phyloP scores from a whole-genome alignment of 768 basidiomycete genomes.

The Lyophyllum shimeji region DNA sequence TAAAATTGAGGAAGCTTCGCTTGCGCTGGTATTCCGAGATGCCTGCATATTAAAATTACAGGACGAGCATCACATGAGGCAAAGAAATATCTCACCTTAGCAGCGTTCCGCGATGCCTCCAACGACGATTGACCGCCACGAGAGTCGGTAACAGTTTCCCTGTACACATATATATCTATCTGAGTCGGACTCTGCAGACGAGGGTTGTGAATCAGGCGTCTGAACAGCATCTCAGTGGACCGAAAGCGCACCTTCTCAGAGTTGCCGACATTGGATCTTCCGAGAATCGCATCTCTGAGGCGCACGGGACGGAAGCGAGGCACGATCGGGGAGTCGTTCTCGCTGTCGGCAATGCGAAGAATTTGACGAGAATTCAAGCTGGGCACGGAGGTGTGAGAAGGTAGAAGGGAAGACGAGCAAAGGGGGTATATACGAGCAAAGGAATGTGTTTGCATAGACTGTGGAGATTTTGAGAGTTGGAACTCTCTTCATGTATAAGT shows the following conservation, averaged over 20 bases:
- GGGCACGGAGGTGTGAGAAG: background rate
- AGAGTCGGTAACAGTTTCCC: conserved; percentile 28
- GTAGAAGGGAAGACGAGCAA: background rate
- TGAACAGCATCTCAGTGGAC: background rate
- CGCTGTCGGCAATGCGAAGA: conserved; percentile 16
- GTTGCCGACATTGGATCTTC: conserved; percentile 1
- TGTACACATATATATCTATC: conserved; percentile 28
- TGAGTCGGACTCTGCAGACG: conserved; percentile 21
- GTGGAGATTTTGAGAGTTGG: background rate
- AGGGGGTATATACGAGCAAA: conserved; percentile 26
- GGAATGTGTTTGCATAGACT: conserved; percentile 35
- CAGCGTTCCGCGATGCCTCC: background rate
- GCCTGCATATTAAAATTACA: background rate
- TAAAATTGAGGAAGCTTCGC: background rate
- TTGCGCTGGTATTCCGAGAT: background rate
- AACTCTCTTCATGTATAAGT: background rate
- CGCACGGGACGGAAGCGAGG: conserved; percentile 13
- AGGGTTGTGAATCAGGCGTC: background rate
- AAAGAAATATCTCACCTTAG: background rate
- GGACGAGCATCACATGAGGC: too few relatives aligned
- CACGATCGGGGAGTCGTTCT: conserved; percentile 15
- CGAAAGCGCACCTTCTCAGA: conserved; percentile 3
- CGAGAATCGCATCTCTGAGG: conserved; percentile 1
- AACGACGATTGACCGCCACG: background rate
- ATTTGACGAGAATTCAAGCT: conserved; percentile 33